Conservation (phyloP, 2,329 filamentous ascomycete genomes). For the Alternaria sp. region DNA sequence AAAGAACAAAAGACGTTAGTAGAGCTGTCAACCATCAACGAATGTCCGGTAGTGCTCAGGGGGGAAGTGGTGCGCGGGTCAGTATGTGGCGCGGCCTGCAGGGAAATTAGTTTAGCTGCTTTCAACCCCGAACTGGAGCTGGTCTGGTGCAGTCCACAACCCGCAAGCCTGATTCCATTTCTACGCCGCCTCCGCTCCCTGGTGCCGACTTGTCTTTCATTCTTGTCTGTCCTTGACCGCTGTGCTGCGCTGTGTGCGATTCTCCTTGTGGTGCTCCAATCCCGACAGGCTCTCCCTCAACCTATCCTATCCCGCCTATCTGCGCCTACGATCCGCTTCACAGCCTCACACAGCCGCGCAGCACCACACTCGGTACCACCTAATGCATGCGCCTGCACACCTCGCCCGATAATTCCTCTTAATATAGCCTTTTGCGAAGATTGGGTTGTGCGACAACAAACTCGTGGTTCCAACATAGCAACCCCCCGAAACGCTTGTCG, state of each 20-base stretch:
- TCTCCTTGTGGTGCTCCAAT: not conserved
- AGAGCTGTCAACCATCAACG: not conserved
- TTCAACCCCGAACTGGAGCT: constrained; percentile 11
- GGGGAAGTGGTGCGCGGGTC: constrained; percentile 14
- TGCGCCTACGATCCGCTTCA: constrained; percentile 6
- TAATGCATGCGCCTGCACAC: constrained; percentile 6
- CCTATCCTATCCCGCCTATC: not conserved
- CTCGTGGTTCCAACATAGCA: constrained; percentile 1
- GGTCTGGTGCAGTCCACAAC: constrained; percentile 8
- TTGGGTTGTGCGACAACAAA: constrained; percentile 7
- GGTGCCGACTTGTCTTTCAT: constrained; percentile 13
- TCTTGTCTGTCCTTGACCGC: constrained; percentile 20
- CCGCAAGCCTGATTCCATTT: constrained; percentile 16
- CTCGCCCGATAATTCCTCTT: not conserved
- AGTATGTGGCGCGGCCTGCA: constrained; percentile 13
- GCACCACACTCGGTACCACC: not conserved
- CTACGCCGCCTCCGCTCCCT: constrained; percentile 18
- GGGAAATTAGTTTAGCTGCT: constrained; percentile 13
- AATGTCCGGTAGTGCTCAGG: constrained; percentile 15
- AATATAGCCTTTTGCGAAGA: constrained; percentile 4
- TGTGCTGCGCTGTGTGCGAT: constrained; percentile 4
- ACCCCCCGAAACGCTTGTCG: not conserved
- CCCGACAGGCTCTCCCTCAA: not conserved
- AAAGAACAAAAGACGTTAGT: constrained; percentile 5
- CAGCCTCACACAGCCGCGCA: constrained; percentile 4